Evolutionary conservation across 305 asterid species (phyloP).

Genomic region (Fraxinus greggii): DNA sequence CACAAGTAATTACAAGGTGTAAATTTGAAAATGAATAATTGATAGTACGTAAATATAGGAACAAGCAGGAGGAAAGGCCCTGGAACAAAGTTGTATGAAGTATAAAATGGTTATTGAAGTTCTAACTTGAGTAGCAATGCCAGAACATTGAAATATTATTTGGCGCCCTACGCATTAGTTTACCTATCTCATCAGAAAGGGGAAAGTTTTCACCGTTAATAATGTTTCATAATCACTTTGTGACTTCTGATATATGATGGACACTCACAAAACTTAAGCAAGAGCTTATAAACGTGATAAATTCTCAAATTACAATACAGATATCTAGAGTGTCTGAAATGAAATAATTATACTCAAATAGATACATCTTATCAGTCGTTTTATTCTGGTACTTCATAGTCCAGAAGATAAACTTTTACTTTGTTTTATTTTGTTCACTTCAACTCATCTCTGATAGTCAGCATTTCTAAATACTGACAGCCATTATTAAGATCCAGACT

Average conservation of each 20-base stretch:
- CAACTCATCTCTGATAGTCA: neutral
- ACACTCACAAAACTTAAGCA: slow-evolving; percentile 9
- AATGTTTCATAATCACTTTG: neutral
- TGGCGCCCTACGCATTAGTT: slow-evolving; percentile 3
- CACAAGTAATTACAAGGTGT: slow-evolving; percentile 4
- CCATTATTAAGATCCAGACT: neutral
- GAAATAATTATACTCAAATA: neutral
- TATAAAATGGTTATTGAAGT: slow-evolving; percentile 2
- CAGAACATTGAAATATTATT: neutral
- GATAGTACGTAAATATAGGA: neutral
- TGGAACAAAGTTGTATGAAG: neutral
- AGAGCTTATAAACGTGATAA: slow-evolving; percentile 18
- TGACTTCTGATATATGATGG: neutral
- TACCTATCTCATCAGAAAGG: slow-evolving; percentile 1
- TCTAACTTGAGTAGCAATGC: slow-evolving; percentile 14
- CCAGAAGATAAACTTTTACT: neutral
- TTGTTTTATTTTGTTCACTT: neutral
- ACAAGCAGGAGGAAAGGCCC: neutral
- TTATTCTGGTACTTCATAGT: neutral
- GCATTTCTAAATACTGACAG: neutral
- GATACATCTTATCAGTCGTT: neutral
- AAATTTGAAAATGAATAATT: neutral
- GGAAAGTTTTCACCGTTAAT: neutral
- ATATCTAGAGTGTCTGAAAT: neutral
- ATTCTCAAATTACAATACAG: slow-evolving; percentile 1